These are phyloP conservation scores for Metarhizium album DNA, from an alignment of 2,329 filamentous ascomycete genomes.

Conservation along the genomic window DNA sequence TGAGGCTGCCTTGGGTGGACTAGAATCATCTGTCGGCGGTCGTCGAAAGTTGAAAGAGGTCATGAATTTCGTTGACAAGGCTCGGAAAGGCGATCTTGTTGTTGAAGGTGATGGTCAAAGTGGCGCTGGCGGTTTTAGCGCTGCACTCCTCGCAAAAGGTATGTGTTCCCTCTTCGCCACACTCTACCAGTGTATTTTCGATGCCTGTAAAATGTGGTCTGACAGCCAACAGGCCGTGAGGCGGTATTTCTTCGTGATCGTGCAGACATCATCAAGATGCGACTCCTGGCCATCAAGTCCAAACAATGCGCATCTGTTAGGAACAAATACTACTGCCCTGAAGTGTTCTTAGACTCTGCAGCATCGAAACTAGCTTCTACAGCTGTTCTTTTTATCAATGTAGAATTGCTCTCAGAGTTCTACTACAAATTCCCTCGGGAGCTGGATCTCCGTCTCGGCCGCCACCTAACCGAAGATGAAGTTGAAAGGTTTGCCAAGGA, in stretches of 20 bases:
- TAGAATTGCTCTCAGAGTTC: conserved; percentile 92
- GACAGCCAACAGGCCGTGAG: conserved; percentile 59
- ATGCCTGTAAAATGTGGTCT: neutral
- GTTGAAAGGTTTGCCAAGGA: conserved; percentile 87
- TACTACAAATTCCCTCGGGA: conserved; percentile 96
- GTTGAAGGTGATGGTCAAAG: conserved; percentile 74
- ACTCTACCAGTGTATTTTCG: neutral
- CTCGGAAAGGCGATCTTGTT: conserved; percentile 72
- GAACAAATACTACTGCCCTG: conserved; percentile 95
- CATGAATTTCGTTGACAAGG: conserved; percentile 80
- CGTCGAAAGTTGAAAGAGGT: conserved; percentile 82
- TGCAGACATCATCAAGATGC: conserved; percentile 81
- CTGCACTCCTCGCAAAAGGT: conserved; percentile 76
- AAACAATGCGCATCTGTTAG: conserved; percentile 74
- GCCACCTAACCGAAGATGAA: conserved; percentile 66
- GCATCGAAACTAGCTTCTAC: conserved; percentile 91
- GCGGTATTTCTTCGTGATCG: conserved; percentile 90
- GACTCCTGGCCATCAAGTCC: conserved; percentile 76
- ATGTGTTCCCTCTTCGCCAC: conserved; percentile 16
- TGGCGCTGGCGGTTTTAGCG: conserved; percentile 88
- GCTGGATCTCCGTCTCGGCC: conserved; percentile 75
- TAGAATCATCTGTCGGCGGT: conserved; percentile 72
- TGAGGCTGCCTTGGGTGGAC: conserved; percentile 61
- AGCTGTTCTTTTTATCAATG: conserved; percentile 92
- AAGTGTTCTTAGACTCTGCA: conserved; percentile 95